phyloP scores from a whole-genome alignment of 768 basidiomycete species.

The Tephrocybe rancida region DNA sequence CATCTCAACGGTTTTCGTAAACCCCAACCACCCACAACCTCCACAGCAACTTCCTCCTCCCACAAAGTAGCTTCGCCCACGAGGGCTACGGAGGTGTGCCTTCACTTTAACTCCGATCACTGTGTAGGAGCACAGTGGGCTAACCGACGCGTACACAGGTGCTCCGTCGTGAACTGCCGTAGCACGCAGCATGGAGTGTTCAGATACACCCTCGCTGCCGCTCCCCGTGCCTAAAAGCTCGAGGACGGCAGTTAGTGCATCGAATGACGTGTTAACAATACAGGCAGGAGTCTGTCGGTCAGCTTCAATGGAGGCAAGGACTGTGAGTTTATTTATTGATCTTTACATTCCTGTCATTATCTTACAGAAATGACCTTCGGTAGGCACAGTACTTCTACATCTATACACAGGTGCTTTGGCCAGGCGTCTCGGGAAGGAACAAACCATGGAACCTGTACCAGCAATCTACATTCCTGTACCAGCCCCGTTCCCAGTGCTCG shows the following conservation, averaged over 20 bases:
- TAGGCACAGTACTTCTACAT: constrained; percentile 93
- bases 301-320: constrained; percentile 99
- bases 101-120: too few species aligned
- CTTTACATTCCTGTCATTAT: neutral
- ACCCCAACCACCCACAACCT: too few species aligned
- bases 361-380: neutral
- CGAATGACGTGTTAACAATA: constrained; percentile 17
- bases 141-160: too few species aligned
- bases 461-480: constrained; percentile 89
- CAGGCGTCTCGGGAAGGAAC: constrained; percentile 34
- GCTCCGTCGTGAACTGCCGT: too few species aligned
- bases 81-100: too few species aligned
- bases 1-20: too few species aligned
- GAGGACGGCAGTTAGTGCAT: constrained; percentile 11
- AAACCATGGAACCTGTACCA: constrained; percentile 49
- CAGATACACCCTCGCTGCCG: too few species aligned
- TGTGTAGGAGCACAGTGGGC: too few species aligned
- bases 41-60: too few species aligned
- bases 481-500: constrained; percentile 84
- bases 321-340: constrained; percentile 55
- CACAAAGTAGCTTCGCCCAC: too few species aligned
- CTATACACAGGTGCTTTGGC: constrained; percentile 79
- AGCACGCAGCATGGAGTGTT: too few species aligned
- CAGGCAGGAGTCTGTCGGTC: constrained; percentile 72
- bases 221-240: too few species aligned